Base-by-base conservation (phyloP, 352 stramenopile species). In the Thalassiosira livingstoniorum region DNA sequence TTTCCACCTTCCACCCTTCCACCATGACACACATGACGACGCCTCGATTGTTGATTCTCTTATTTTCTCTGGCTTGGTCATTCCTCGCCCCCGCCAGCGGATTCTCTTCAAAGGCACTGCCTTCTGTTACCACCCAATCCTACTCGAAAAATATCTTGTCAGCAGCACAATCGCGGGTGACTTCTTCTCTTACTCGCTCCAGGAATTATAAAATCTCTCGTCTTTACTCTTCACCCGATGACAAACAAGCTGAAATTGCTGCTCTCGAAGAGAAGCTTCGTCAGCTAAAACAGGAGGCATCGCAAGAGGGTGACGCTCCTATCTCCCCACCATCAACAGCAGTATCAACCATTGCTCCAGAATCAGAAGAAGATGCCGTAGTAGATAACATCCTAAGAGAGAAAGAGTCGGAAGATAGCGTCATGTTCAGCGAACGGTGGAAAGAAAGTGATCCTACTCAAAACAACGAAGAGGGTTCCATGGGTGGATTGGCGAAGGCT, bases 401-500 rank as follows among this genome's bases (percentile, higher is more conserved):
- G 42, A 58, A 32, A 64, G 35, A 76, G 76, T 58, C 64, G 7
- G 60, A 75, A 25, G 78, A 85, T 37, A 85, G 78, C 51, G 64
- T 85, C 13, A 85, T 85, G 78, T 75, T 85, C 37, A 78, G 63
- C 7, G 78, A 85, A 54, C 29, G 67, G 66, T 85, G 78, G 78
- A 85, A 85, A 39, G 78, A 80, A 54, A 34, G 35, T 0, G 47
- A 70, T 27, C 15, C 55, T 15, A 53, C n/a, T 13, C 67, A 57
- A 23, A 78, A 62, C 10, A 25, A 64, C 29, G 57, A 67, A 32
- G 69, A 71, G 21, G 60, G 34, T 4, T 34, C 2, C 34, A 65
- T 55, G 47, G 61, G 37, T 25, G 45, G 32, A 31, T 29, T 68
- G 3, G 60, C 7, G 42, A 85, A 80, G 39, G 10, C 73, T 27